Evolutionary conservation across 2,329 filamentous ascomycete species (phyloP).

Genomic region (Venturia nashicola): DNA sequence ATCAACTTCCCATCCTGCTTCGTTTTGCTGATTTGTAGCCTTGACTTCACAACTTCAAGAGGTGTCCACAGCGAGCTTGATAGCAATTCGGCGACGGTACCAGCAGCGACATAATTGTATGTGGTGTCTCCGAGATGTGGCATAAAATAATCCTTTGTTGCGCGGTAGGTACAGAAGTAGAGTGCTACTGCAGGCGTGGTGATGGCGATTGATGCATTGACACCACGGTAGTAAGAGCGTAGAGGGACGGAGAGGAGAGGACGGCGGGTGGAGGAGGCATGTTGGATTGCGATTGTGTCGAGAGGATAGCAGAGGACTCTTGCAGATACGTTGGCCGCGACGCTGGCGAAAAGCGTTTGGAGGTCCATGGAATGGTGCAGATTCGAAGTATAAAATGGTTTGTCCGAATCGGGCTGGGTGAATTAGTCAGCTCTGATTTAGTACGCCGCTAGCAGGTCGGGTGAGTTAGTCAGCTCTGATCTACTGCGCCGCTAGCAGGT

Average conservation of each 20-base stretch:
- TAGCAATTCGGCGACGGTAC: background rate
- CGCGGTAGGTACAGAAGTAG: conserved; percentile 4
- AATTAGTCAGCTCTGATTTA: background rate
- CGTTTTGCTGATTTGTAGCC: conserved; percentile 6
- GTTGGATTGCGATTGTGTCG: conserved; percentile 4
- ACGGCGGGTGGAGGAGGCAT: conserved; percentile 4
- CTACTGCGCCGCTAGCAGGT: too few species aligned
- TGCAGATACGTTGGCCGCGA: background rate
- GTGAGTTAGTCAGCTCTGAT: background rate
- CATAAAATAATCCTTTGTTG: background rate
- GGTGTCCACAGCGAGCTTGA: conserved; percentile 1
- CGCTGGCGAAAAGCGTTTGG: conserved; percentile 2
- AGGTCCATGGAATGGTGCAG: background rate
- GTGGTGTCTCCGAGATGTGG: conserved; percentile 3
- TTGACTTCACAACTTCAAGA: conserved; percentile 1
- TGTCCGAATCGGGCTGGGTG: background rate
- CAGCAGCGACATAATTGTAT: conserved; percentile 4
- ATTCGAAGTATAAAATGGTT: background rate
- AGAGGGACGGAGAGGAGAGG: conserved; percentile 3
- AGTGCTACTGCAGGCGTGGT: conserved; percentile 5
- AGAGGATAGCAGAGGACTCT: conserved; percentile 2
- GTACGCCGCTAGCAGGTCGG: too few species aligned
- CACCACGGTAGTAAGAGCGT: background rate
- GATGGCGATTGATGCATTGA: conserved; percentile 1
- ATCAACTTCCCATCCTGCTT: conserved; percentile 2